phyloP scores from a whole-genome alignment of 1,284 basidiomycete genomes.

The Laetiporus sulphureus region DNA sequence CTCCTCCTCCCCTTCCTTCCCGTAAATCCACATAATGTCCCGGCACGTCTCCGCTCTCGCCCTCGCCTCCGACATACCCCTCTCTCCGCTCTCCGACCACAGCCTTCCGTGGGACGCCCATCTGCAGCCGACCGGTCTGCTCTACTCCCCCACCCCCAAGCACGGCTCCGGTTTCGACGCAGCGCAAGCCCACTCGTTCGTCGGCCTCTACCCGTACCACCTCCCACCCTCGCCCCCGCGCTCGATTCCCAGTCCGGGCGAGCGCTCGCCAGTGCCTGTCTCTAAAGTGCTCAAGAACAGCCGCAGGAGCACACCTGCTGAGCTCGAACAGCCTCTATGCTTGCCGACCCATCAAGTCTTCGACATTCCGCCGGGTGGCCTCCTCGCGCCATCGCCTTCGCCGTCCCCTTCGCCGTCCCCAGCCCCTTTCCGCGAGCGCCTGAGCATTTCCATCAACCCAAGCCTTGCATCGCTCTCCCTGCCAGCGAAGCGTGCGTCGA shows the following conservation, averaged over 20 bases:
- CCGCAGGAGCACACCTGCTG: slow-evolving; percentile 39
- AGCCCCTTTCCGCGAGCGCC: slow-evolving; percentile 16
- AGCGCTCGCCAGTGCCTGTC: slow-evolving; percentile 40
- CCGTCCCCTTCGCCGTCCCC: slow-evolving; percentile 30
- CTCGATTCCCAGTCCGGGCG: slow-evolving; percentile 27
- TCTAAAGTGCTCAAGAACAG: slow-evolving; percentile 42
- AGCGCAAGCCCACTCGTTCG: slow-evolving; percentile 32
- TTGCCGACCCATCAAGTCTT: slow-evolving; percentile 66
- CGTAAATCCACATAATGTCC: slow-evolving; percentile 20
- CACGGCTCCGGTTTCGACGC: slow-evolving; percentile 34
- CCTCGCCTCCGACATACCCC: slow-evolving; percentile 50
- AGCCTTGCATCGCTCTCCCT: slow-evolving; percentile 21
- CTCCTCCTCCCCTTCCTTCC: slow-evolving; percentile 10
- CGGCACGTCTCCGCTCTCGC: slow-evolving; percentile 33
- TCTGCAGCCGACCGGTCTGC: slow-evolving; percentile 14
- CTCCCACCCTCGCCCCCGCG: slow-evolving; percentile 48
- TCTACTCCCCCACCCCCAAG: slow-evolving; percentile 33
- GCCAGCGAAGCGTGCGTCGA: slow-evolving; percentile 36
- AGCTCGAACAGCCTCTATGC: slow-evolving; percentile 44
- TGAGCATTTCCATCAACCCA: slow-evolving; percentile 23
- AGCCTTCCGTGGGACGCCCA: slow-evolving; percentile 39
- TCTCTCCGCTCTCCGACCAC: slow-evolving; percentile 40
- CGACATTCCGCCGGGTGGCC: slow-evolving; percentile 40
- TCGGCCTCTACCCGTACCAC: too few relatives aligned
- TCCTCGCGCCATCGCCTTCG: slow-evolving; percentile 26